A percentile compares a stretch with the other conserved stretches of the same genome.
phyloP scores from a whole-genome alignment of 352 stramenopile genomes.

The Globisporangium sylvaticum region DNA sequence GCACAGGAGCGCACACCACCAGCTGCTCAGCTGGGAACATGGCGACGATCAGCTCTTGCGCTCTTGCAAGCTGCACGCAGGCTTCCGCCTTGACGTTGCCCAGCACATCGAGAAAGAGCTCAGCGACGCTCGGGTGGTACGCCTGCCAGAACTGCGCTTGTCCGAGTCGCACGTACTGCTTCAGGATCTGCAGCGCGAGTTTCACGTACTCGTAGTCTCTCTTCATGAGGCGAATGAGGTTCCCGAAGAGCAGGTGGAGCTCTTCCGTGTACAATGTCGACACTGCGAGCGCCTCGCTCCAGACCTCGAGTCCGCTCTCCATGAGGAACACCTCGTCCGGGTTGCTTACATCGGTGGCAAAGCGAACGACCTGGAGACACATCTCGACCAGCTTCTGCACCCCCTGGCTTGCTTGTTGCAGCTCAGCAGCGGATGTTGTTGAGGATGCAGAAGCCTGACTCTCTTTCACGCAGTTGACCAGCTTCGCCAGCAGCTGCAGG shows the following conservation, averaged over 20 bases:
- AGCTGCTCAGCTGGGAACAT: constrained; percentile 40
- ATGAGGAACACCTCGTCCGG: constrained; percentile 84
- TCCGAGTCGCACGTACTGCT: constrained; percentile 64
- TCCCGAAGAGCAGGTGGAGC: constrained; percentile 62
- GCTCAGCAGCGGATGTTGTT: background rate
- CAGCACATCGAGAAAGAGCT: constrained; percentile 44
- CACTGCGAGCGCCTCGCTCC: constrained; percentile 52
- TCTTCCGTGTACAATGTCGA: constrained; percentile 54
- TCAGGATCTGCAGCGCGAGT: constrained; percentile 48
- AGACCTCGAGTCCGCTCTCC: constrained; percentile 76
- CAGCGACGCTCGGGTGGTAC: constrained; percentile 42
- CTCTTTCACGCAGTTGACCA: constrained; percentile 59
- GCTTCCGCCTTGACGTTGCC: constrained; percentile 72
- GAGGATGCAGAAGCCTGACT: constrained; percentile 12
- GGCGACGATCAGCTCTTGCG: constrained; percentile 38
- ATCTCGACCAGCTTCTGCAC: constrained; percentile 55
- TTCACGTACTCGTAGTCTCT: constrained; percentile 79
- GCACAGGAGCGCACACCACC: constrained; percentile 21
- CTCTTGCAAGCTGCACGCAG: constrained; percentile 48
- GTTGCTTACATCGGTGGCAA: constrained; percentile 74
- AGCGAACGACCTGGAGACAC: constrained; percentile 63
- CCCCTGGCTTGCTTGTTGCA: constrained; percentile 8
- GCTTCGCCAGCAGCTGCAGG: constrained; percentile 64
- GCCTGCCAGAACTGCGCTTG: constrained; percentile 58
- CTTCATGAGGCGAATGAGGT: constrained; percentile 62